These are phyloP conservation scores for Sinapis alba DNA, from an alignment of 441 rosid species.

Conservation along the genomic window DNA sequence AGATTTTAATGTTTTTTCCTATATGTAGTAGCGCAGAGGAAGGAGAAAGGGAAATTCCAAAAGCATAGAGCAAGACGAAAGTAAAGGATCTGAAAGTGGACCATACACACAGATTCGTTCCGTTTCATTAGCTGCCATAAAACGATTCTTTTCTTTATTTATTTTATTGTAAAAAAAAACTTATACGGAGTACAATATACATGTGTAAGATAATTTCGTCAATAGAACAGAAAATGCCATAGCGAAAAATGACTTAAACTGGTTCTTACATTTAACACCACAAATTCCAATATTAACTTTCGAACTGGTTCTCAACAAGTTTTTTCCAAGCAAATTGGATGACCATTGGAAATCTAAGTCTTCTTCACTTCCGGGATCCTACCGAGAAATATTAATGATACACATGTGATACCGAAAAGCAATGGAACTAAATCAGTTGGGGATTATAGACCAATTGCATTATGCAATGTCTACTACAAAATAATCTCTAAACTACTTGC, in stretches of 20 bases:
- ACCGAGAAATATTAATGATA: too few relatives aligned
- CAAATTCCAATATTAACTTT: background rate
- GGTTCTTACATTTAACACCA: background rate
- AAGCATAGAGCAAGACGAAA: constrained; percentile 18
- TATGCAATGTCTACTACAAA: too few relatives aligned
- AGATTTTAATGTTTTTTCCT: background rate
- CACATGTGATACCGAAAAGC: too few relatives aligned
- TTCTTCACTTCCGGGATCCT: too few relatives aligned
- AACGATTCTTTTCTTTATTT: background rate
- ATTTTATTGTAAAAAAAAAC: too few relatives aligned
- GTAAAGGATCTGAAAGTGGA: constrained; percentile 30
- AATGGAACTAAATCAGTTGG: too few relatives aligned
- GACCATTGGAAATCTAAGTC: too few relatives aligned
- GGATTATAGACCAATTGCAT: too few relatives aligned
- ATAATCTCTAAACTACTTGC: too few relatives aligned
- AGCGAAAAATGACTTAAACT: background rate
- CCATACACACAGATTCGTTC: constrained; percentile 25
- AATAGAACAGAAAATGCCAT: background rate
- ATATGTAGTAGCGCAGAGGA: background rate
- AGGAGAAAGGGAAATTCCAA: constrained; percentile 18
- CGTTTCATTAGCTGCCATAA: constrained; percentile 11
- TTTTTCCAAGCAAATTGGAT: too few relatives aligned
- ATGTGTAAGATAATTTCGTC: background rate
- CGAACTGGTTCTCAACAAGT: too few relatives aligned
- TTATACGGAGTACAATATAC: too few relatives aligned